Evolutionary conservation across 192 early-diverging fungal species (phyloP).

Genomic region (Backusella mclennaniae): DNA sequence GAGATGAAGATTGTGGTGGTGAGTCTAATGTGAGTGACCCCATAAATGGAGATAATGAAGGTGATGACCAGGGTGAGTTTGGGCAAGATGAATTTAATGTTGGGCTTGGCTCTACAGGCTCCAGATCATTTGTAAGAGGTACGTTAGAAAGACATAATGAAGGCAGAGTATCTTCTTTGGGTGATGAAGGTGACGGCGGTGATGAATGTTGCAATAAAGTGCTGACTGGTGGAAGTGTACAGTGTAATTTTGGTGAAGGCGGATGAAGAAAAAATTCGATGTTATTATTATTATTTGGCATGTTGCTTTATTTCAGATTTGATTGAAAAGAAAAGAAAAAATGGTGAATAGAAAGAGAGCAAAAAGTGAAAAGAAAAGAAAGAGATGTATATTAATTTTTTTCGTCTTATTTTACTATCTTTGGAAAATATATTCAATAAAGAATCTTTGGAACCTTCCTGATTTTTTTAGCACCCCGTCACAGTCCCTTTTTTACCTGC

Average conservation of each 20-base stretch:
- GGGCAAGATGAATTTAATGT: conserved; percentile 13
- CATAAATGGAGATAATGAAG: conserved; percentile 17
- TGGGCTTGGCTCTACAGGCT: conserved; percentile 7
- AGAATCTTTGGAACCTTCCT: conserved; percentile 21
- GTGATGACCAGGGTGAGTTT: conserved; percentile 12
- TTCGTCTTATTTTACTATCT: conserved; percentile 23
- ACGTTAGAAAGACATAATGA: conserved; percentile 14
- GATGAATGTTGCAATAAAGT: not conserved
- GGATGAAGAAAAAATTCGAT: conserved; percentile 31
- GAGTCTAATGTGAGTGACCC: not conserved
- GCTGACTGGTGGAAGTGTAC: conserved; percentile 22
- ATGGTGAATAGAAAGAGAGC: not conserved
- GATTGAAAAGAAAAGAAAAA: not conserved
- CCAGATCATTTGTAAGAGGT: not conserved
- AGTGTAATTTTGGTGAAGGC: conserved; percentile 18
- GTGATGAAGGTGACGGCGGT: not conserved
- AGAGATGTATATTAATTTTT: conserved; percentile 9
- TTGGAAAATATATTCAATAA: conserved; percentile 18
- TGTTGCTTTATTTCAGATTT: not conserved
- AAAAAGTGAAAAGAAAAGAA: conserved; percentile 2
- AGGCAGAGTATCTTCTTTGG: conserved; percentile 1
- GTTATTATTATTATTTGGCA: conserved; percentile 18
- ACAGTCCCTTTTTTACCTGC: conserved; percentile 10
- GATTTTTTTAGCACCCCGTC: conserved; percentile 7
- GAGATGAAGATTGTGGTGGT: not conserved